Base-by-base conservation (phyloP, 2,329 filamentous ascomycete species). In the Colletotrichum godetiae region DNA sequence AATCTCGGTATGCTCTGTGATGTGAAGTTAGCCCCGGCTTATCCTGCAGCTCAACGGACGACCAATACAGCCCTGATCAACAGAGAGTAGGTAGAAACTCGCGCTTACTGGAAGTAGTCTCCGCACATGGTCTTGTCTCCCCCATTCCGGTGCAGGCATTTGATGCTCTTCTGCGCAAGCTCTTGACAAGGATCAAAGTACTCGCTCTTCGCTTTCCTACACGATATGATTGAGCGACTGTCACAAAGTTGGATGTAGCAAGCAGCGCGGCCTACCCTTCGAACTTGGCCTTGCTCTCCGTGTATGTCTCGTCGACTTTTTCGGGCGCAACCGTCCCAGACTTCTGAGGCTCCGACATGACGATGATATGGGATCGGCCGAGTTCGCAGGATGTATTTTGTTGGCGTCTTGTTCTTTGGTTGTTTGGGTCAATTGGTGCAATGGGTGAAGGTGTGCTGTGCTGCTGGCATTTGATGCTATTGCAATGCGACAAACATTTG, bases 161-260 rank as follows among this genome's bases (percentile, higher is more conserved):
- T 92, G 77, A 98, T 92, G 83, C 95, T 98, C 80, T 90, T 90
- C 77, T 93, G 87, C 8, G 97, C 96, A 5, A 95, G 95, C 79
- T 98, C 96, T 82, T 98, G 96, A 83, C 97, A 99, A 2, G 97
- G 97, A 79, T 99, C 97, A 82, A 94, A 95, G 85, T 93, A 98
- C 81, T 98, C 92, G 87, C 95, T 98, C 79, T 92, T 91, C 68
- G 88, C 89, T 87, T 98, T 98, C 77, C 96, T 98, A 79, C 74
- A 42, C 58, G 29, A 33, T 24, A 22, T 57, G n/a, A 58, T 63
- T 59, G 35, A 57, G 37, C 10, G 19, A 24, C 12, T 58, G 29
- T 33, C n/a, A 24, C 10, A n/a, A 15, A 2, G 52, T 31, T 11
- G 24, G 22, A 22, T 5, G 22, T 13, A 19, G 27, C 46, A 58